Evolutionary conservation across 345 rosid genomes (phyloP).

Genomic region (Rhodamnia rubescens): DNA sequence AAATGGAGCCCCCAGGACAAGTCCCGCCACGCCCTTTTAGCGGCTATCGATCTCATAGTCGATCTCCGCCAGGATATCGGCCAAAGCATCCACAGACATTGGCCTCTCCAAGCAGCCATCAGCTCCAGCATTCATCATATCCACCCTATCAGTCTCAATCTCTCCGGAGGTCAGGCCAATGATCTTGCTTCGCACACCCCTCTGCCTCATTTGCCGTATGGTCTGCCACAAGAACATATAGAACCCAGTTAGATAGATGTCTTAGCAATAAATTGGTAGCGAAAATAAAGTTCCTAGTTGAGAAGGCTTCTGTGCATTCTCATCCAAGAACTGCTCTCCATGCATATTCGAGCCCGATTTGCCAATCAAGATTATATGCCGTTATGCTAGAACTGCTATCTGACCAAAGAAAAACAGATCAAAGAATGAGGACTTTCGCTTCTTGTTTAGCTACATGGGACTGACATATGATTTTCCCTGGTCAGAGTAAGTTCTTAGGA

Average conservation of each 20-base stretch:
- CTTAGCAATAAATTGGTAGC: too few species aligned
- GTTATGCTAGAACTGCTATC: not conserved
- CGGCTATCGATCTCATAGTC: not conserved
- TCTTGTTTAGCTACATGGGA: not conserved
- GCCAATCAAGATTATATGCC: not conserved
- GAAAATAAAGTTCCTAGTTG: too few species aligned
- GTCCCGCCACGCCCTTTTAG: not conserved
- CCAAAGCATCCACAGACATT: not conserved
- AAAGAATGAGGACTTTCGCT: not conserved
- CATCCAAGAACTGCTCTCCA: too few species aligned
- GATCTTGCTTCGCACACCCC: not conserved
- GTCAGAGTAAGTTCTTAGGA: not conserved
- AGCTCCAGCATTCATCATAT: not conserved
- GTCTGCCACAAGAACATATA: not conserved
- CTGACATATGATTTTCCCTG: not conserved
- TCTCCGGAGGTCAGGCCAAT: not conserved
- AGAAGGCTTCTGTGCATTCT: too few species aligned
- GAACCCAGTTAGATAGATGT: not conserved
- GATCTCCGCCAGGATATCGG: not conserved
- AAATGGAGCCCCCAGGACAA: not conserved
- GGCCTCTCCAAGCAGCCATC: not conserved
- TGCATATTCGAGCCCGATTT: not conserved
- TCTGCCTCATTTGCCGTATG: not conserved
- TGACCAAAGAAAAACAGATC: not conserved
- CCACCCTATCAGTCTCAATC: not conserved